These are phyloP conservation scores for Populus hybrid DNA, from an alignment of 441 rosid species.

Conservation along the genomic window DNA sequence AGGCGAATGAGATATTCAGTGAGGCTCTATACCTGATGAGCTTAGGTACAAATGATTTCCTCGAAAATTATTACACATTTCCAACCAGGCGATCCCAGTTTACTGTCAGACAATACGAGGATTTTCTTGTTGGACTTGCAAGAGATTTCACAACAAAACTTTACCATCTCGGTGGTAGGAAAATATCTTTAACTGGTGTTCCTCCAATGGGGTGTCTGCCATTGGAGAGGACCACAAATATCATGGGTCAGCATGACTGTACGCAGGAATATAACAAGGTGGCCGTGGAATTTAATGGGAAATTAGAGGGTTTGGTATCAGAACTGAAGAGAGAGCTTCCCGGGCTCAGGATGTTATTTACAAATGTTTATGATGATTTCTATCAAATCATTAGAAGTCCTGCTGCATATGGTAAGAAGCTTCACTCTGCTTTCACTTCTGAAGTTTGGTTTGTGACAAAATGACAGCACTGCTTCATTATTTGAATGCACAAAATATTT, in stretches of 20 bases:
- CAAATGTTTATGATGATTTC: conserved; percentile 30
- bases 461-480: background rate
- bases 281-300: conserved; percentile 46
- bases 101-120: conserved; percentile 38
- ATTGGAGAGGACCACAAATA: conserved; percentile 52
- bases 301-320: conserved; percentile 27
- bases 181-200: conserved; percentile 48
- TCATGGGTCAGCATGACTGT: conserved; percentile 33
- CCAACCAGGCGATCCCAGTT: conserved; percentile 37
- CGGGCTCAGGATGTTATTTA: conserved; percentile 34
- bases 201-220: conserved; percentile 81
- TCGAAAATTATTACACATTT: conserved; percentile 51
- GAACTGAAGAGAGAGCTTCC: conserved; percentile 44
- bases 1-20: conserved; percentile 31
- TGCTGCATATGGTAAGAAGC: conserved; percentile 39
- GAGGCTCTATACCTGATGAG: conserved; percentile 53
- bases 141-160: conserved; percentile 35
- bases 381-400: conserved; percentile 40
- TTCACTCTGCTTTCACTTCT: background rate
- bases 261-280: conserved; percentile 41
- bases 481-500: background rate
- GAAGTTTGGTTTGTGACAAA: background rate
- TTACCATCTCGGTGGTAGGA: conserved; percentile 47
- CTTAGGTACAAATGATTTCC: conserved; percentile 70
- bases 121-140: conserved; percentile 42